Percentiles rank a stretch among this genome's conserved stretches.
phyloP scores from a whole-genome alignment of 2,329 filamentous ascomycete species.

The Penicillium palitans region DNA sequence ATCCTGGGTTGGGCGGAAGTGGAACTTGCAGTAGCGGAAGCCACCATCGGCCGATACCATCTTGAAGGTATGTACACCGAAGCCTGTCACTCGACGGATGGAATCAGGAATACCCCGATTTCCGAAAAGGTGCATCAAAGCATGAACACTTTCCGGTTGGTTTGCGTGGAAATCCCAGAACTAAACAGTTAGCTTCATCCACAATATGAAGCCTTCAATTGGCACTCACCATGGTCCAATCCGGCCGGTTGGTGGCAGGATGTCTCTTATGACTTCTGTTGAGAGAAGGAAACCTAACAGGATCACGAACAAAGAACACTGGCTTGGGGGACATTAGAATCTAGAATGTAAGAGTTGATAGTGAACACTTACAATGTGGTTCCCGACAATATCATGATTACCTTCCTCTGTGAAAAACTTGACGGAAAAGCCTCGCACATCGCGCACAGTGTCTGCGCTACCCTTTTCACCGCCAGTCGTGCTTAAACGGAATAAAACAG shows the following conservation, averaged over 20 bases:
- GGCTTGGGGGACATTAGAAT: constrained; percentile 25
- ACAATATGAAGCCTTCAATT: rapidly evolving
- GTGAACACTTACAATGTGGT: constrained; percentile 20
- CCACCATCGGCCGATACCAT: constrained; percentile 43
- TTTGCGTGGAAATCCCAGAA: constrained; percentile 63
- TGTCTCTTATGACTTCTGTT: constrained; percentile 66
- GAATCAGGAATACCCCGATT: constrained; percentile 55
- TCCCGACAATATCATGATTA: constrained; percentile 38
- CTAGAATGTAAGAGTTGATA: not conserved
- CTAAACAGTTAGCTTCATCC: constrained; percentile 16
- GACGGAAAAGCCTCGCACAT: constrained; percentile 52
- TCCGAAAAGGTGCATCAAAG: constrained; percentile 62
- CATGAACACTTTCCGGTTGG: constrained; percentile 60
- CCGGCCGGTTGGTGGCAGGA: constrained; percentile 63
- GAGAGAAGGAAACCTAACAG: constrained; percentile 45
- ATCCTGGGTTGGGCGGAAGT: constrained; percentile 59
- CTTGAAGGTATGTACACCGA: constrained; percentile 40
- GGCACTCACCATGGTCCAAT: constrained; percentile 55
- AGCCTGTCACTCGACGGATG: constrained; percentile 55
- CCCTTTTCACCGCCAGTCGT: constrained; percentile 52
- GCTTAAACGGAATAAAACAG: constrained; percentile 50
- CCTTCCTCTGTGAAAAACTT: constrained; percentile 57
- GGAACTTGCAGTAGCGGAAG: constrained; percentile 62
- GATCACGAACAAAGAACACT: constrained; percentile 50
- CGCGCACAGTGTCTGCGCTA: constrained; percentile 51